These are phyloP conservation scores for Dactylellina parvicollis DNA, from an alignment of 2,329 filamentous ascomycete species.

Conservation along the genomic window DNA sequence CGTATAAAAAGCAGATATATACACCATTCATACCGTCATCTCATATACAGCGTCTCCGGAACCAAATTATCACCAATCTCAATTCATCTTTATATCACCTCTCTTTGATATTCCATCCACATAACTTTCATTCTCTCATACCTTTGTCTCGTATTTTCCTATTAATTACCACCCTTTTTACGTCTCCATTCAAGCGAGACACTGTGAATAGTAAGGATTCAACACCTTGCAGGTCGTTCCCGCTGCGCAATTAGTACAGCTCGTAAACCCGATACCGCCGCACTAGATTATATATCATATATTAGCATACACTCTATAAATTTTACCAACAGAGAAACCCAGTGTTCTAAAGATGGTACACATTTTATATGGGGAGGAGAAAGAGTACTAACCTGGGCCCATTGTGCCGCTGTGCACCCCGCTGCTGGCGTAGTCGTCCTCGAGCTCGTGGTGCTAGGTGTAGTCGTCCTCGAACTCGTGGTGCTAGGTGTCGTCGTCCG, in stretches of 20 bases:
- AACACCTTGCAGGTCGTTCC: slow-evolving; percentile 54
- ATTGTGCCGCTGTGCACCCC: neutral
- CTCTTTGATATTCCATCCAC: too few relatives aligned
- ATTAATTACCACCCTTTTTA: neutral
- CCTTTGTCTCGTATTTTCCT: too few relatives aligned
- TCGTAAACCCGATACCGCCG: slow-evolving; percentile 57
- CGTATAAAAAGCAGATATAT: too few relatives aligned
- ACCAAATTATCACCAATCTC: too few relatives aligned
- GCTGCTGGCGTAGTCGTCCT: slow-evolving; percentile 19
- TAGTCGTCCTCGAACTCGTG: neutral
- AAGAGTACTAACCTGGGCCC: slow-evolving; percentile 2
- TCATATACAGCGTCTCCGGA: too few relatives aligned
- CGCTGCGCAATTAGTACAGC: slow-evolving; percentile 53
- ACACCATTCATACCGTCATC: too few relatives aligned
- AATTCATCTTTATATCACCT: too few relatives aligned
- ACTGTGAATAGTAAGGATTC: slow-evolving; percentile 58
- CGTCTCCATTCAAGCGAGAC: slow-evolving; percentile 42
- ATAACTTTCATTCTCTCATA: too few relatives aligned
- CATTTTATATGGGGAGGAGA: neutral
- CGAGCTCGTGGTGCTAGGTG: slow-evolving; percentile 4
- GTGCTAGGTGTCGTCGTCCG: neutral
- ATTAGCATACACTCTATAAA: neutral
- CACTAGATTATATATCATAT: slow-evolving; percentile 52
- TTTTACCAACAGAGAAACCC: too few relatives aligned
- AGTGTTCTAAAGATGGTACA: too few relatives aligned